Evolutionary conservation across 345 rosid genomes (phyloP), one percentile per base, ranked within the genome.

Genomic region (Citrus sp.): DNA sequence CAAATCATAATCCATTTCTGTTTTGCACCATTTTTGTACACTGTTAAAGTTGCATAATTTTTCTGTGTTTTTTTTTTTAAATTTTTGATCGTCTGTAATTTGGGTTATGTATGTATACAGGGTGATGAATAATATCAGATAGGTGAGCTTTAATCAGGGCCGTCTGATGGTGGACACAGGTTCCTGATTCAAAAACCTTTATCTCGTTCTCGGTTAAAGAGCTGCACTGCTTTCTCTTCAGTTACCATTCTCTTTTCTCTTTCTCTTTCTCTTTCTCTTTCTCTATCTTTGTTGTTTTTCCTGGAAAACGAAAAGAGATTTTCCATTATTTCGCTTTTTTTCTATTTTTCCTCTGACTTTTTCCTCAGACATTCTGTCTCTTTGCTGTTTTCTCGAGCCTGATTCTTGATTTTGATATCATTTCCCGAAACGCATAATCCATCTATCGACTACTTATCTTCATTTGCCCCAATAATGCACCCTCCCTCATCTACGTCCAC

Each of bases 361-460:
- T 75, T 79, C 76, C 76, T 65, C 84, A 82, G 78, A 78, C 85
- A 82, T 84, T 84, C 80, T 86, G 85, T 77, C 86, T 67, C 80
- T 75, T 75, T 73, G 77, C 69, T 76, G 82, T 76, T 73, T 54
- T 25, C 58, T 72, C 70, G 69, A 70, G 28, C 67, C 40, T 59
- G 61, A 78, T 18, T 56, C 22, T 73, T 49, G 12, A 49, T 69
- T 12, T 69, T 61, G 35, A 25, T 27, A 28, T 75, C 25, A 22
- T 42, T 40, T 62, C 77, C 35, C 55, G 18, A 18, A 32, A 12
- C 25, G n/a, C 9, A 2, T 40, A 40, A 68, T 9, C 9, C 3
- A n/a, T 13, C 59, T 24, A 34, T 66, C 5, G 37, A 64, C 55
- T 4, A 0, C n/a, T 59, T 13, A 66, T 38, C n/a, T 73, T 12